A percentile compares a stretch with the other conserved stretches of the same genome.
phyloP scores from a whole-genome alignment of 1,284 basidiomycete species.

The Athelia psychrophila region DNA sequence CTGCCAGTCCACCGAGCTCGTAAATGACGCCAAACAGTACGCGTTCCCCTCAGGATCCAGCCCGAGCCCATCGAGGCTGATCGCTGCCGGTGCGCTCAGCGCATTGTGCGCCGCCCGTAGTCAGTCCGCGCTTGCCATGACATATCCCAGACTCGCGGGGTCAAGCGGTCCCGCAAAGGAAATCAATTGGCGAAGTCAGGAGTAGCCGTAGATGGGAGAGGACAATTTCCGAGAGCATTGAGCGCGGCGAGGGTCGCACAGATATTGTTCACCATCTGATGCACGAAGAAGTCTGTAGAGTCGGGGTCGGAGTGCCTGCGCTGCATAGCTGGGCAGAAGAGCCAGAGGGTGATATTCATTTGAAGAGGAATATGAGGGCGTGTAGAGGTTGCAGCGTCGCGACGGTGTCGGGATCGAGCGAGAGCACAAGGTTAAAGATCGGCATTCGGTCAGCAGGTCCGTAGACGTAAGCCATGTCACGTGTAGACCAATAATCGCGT shows the following conservation, averaged over 20 bases:
- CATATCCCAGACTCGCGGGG: conserved; percentile 80
- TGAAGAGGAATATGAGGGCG: conserved; percentile 92
- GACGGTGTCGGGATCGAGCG: conserved; percentile 76
- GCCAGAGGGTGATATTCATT: conserved; percentile 67
- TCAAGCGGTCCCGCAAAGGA: conserved; percentile 84
- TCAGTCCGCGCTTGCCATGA: conserved; percentile 85
- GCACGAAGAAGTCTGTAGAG: conserved; percentile 86
- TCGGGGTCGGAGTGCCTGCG: conserved; percentile 66
- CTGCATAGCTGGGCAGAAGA: conserved; percentile 40
- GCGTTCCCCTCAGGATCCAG: conserved; percentile 81
- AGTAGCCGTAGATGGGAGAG: conserved; percentile 60
- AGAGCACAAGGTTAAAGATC: conserved; percentile 88
- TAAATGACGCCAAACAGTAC: conserved; percentile 92
- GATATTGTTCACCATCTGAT: conserved; percentile 92
- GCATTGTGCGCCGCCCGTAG: conserved; percentile 85
- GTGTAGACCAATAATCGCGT: no score
- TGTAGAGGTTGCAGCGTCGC: conserved; percentile 75
- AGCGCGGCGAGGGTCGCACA: conserved; percentile 89
- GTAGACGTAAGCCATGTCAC: no score
- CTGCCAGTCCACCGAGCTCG: conserved; percentile 88
- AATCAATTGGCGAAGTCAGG: no score
- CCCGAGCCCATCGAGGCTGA: conserved; percentile 75
- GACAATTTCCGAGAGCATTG: conserved; percentile 90
- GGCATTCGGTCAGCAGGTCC: no score
- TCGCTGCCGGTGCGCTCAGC: conserved; percentile 84